These are phyloP conservation scores for Aspergillus homomorphus DNA, from an alignment of 495 filamentous ascomycete genomes.

Conservation along the genomic window DNA sequence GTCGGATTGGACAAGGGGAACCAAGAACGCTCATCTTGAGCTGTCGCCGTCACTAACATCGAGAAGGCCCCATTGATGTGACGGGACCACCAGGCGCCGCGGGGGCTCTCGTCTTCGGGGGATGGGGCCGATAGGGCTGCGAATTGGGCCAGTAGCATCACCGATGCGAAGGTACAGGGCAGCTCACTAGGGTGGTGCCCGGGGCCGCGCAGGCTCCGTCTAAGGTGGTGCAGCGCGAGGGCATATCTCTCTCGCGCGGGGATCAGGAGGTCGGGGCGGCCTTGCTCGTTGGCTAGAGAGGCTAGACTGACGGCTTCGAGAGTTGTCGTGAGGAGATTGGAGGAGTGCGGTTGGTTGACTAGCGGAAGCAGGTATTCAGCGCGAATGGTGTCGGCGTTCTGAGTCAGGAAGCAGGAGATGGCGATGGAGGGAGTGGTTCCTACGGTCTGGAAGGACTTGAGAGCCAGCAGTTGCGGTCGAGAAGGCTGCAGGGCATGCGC, in stretches of 20 bases:
- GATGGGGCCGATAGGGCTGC: background rate
- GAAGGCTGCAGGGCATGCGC: background rate
- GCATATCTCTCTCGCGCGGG: background rate
- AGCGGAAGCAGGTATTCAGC: background rate
- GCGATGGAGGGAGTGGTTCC: background rate
- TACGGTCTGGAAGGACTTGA: background rate
- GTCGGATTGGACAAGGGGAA: background rate
- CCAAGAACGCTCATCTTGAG: background rate
- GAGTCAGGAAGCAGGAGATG: background rate
- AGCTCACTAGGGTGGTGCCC: background rate
- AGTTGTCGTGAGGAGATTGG: background rate
- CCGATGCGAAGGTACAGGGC: background rate
- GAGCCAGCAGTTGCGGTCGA: background rate
- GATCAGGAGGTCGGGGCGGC: background rate
- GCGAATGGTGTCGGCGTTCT: background rate
- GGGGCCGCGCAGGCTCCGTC: background rate
- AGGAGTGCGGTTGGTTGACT: background rate
- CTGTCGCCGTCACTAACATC: background rate
- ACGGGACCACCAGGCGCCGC: background rate
- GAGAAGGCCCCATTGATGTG: constrained; percentile 4
- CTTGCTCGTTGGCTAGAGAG: constrained; percentile 1
- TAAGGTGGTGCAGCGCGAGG: background rate
- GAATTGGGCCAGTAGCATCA: constrained; percentile 1
- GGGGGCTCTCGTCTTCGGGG: background rate
- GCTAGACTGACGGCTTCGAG: constrained; percentile 1